Evolutionary conservation across 345 rosid species (phyloP).

Genomic region (Odontarrhena argentea): DNA sequence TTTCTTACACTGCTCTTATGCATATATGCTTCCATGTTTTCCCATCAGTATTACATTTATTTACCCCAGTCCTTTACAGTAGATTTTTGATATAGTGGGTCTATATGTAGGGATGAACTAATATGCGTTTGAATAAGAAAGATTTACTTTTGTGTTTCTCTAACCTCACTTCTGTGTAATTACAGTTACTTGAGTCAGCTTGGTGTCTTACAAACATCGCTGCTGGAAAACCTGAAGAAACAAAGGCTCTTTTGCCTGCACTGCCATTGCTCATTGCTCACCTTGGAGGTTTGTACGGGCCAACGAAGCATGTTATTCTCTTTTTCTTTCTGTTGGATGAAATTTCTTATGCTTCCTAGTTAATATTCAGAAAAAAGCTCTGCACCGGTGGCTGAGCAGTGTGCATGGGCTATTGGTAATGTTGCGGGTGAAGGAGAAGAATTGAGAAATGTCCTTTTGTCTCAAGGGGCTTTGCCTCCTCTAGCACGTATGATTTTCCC

Average conservation of each 20-base stretch:
- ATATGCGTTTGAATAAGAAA: constrained; percentile 5
- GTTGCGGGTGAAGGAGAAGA: constrained; percentile 98
- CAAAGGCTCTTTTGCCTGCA: constrained; percentile 82
- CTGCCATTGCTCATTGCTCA: constrained; percentile 92
- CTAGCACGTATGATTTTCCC: constrained; percentile 98
- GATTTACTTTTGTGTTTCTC: constrained; percentile 2
- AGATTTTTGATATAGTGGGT: constrained; percentile 7
- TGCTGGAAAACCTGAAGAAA: constrained; percentile 93
- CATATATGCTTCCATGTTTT: constrained; percentile 9
- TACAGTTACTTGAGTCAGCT: constrained; percentile 96
- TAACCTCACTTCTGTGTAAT: constrained; percentile 22
- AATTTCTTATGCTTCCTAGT: constrained; percentile 31
- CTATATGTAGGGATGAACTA: background rate
- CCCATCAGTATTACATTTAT: background rate
- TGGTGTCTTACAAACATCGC: constrained; percentile 99
- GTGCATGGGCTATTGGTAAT: constrained; percentile 98
- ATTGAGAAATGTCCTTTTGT: constrained; percentile 75
- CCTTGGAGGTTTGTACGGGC: constrained; percentile 74
- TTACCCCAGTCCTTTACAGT: background rate
- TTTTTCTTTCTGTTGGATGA: constrained; percentile 12
- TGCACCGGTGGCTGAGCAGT: constrained; percentile 89
- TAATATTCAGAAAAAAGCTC: constrained; percentile 76
- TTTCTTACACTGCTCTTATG: constrained; percentile 30
- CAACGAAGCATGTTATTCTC: constrained; percentile 1
- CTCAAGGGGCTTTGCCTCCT: constrained; percentile 89